A percentile compares a stretch with the other conserved stretches of the same genome.
Evolutionary conservation across 140 eudicot genomes (phyloP).

Genomic region (Stevia rebaudiana): DNA sequence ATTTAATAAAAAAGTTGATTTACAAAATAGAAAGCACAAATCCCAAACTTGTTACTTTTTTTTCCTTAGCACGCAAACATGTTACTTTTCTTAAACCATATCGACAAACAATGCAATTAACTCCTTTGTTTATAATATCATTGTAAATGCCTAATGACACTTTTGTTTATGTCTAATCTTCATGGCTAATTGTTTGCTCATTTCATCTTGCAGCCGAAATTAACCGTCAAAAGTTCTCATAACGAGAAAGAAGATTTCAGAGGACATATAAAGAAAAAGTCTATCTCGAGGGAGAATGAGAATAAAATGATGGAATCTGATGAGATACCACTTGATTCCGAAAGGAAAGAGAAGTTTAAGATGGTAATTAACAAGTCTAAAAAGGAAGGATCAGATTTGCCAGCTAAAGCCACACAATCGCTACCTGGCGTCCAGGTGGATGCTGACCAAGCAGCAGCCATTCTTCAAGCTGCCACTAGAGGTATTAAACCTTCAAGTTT

Average conservation of each 20-base stretch:
- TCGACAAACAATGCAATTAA: too few relatives aligned
- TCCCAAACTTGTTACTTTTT: too few relatives aligned
- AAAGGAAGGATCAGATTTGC: conserved; percentile 59
- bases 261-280: conserved; percentile 35
- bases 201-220: conserved; percentile 44
- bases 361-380: conserved; percentile 78
- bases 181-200: conserved; percentile 9
- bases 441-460: conserved; percentile 88
- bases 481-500: conserved; percentile 61
- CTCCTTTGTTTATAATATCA: not conserved
- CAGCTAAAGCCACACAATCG: conserved; percentile 39
- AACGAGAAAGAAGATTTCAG: conserved; percentile 37
- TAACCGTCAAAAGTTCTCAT: conserved; percentile 35
- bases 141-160: not conserved
- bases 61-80: too few relatives aligned
- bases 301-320: conserved; percentile 22
- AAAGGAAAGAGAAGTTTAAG: conserved; percentile 84
- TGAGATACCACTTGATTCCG: conserved; percentile 56
- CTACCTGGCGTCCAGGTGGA: conserved; percentile 52
- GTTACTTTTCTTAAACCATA: too few relatives aligned
- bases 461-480: conserved; percentile 96
- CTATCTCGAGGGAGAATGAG: conserved; percentile 31
- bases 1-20: too few relatives aligned
- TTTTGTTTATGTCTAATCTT: not conserved
- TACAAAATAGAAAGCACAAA: too few relatives aligned